These are phyloP conservation scores for Boletus rubroflammeus DNA, from an alignment of 768 basidiomycete genomes.

Conservation along the genomic window DNA sequence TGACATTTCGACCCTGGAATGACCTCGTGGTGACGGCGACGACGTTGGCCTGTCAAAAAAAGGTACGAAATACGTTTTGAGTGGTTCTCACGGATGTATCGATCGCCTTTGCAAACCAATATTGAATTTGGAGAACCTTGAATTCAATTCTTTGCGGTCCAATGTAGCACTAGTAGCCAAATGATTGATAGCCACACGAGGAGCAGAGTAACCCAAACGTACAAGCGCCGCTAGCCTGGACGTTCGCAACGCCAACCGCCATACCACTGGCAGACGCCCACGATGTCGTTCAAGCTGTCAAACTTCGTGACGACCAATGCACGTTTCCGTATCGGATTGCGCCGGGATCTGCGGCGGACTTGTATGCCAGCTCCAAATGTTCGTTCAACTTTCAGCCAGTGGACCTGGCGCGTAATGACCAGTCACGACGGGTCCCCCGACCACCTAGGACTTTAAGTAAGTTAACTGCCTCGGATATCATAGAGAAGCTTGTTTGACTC, in stretches of 20 bases:
- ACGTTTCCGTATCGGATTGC: background rate
- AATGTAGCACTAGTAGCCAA: background rate
- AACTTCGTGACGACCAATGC: background rate
- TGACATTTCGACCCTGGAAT: background rate
- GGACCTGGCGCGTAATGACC: background rate
- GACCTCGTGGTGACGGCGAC: too few species aligned
- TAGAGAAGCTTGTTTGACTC: background rate
- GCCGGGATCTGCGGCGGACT: background rate
- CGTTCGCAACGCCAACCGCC: background rate
- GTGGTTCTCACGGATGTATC: too few species aligned
- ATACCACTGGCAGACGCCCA: background rate
- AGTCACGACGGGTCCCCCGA: background rate
- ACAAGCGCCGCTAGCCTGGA: background rate
- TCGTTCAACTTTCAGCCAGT: background rate
- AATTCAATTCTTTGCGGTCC: background rate
- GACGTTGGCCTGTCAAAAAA: background rate
- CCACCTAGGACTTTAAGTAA: background rate
- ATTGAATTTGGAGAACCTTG: too few species aligned
- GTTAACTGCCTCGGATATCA: background rate
- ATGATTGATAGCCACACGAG: background rate
- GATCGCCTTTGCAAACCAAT: background rate
- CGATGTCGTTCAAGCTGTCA: background rate
- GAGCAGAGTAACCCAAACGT: too few species aligned
- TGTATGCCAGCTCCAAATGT: background rate
- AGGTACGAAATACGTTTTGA: too few species aligned